A percentile compares a stretch with the other conserved stretches of the same genome.
These are phyloP conservation scores for Paecilomyces sp. DNA, from an alignment of 2,329 filamentous ascomycete genomes.

Conservation along the genomic window DNA sequence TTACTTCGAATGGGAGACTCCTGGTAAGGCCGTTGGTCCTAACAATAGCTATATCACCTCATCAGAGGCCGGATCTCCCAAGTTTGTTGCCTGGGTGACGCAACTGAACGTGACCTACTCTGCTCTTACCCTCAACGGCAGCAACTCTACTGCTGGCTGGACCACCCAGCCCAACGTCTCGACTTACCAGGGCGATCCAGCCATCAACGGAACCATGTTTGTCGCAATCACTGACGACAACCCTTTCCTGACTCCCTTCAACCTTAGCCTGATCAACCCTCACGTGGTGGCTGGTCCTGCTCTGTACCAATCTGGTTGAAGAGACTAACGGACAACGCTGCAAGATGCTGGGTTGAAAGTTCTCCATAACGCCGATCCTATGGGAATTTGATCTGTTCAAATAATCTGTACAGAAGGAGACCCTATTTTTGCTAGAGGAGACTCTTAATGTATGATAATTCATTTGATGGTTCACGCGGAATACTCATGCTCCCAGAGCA, in stretches of 20 bases:
- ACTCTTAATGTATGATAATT: neutral
- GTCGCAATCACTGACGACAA: constrained; percentile 66
- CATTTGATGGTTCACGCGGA: neutral
- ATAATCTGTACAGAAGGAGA: neutral
- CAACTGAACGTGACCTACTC: constrained; percentile 72
- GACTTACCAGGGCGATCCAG: constrained; percentile 61
- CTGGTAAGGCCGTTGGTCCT: constrained; percentile 63
- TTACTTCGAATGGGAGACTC: constrained; percentile 64
- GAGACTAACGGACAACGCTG: neutral
- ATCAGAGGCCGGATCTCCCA: constrained; percentile 49
- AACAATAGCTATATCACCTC: constrained; percentile 76
- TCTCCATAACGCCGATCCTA: neutral
- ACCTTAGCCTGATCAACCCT: constrained; percentile 65
- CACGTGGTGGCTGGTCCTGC: constrained; percentile 65
- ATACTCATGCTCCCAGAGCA: neutral
- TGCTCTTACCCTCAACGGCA: constrained; percentile 40
- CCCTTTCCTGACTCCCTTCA: constrained; percentile 66
- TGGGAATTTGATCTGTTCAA: neutral
- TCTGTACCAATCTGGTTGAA: constrained; percentile 70
- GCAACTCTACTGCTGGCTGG: constrained; percentile 51
- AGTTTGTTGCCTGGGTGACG: constrained; percentile 67
- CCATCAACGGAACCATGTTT: constrained; percentile 73
- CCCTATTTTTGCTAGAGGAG: neutral
- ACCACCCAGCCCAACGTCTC: constrained; percentile 66
- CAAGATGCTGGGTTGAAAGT: neutral